phyloP scores from a whole-genome alignment of 75 land plant genomes.

The Pinus albicaulis region DNA sequence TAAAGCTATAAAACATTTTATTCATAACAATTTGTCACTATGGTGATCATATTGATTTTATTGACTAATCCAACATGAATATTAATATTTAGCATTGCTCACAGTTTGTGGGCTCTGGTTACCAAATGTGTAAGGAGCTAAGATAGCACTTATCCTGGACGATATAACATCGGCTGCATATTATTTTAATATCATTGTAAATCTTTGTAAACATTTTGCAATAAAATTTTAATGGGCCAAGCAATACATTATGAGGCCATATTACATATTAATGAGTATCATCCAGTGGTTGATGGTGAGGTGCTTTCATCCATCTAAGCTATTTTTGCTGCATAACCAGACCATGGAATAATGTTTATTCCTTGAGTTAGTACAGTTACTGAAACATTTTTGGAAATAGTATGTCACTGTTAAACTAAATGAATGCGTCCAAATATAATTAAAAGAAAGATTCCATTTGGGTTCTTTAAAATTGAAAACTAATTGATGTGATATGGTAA shows the following conservation, averaged over 20 bases:
- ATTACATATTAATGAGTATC: not conserved
- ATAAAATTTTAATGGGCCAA: not conserved
- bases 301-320: not conserved
- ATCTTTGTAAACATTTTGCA: no score
- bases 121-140: no score
- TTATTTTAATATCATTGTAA: no score
- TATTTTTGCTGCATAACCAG: not conserved
- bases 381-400: not conserved
- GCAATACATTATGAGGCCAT: not conserved
- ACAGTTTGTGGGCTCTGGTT: no score
- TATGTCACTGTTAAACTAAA: not conserved
- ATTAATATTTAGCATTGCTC: no score
- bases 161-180: no score
- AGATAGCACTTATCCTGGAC: no score
- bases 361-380: no score
- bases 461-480: not conserved
- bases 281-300: not conserved
- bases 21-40: no score
- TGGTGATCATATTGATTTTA: no score
- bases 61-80: no score
- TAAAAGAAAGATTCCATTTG: not conserved
- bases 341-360: not conserved
- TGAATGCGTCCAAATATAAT: not conserved
- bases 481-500: not conserved
- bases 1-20: no score